phyloP scores from a whole-genome alignment of 805 yeast species.

The Saturnispora besseyi region DNA sequence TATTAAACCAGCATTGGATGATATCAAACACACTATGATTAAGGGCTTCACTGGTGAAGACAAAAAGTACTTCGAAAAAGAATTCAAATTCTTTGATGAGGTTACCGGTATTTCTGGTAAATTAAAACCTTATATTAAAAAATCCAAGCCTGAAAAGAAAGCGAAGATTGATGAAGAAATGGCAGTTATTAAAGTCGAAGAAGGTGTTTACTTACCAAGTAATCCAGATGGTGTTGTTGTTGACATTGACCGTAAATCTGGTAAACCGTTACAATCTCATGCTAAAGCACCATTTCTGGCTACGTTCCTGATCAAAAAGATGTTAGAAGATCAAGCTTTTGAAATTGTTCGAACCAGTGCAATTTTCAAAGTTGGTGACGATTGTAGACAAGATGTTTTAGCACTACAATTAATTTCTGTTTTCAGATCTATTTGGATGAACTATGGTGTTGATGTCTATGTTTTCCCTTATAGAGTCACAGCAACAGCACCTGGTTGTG shows the following conservation, averaged over 20 bases:
- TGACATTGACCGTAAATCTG: constrained; percentile 86
- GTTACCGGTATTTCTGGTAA: constrained; percentile 93
- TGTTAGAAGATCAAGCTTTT: constrained; percentile 3
- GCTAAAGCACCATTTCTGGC: constrained; percentile 99
- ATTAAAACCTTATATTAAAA: constrained; percentile 87
- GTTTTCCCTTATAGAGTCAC: constrained; percentile 93
- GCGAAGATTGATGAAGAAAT: constrained; percentile 94
- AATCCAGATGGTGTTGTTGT: constrained; percentile 93
- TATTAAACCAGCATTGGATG: constrained; percentile 75
- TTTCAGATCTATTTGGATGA: constrained; percentile 84
- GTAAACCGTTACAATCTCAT: constrained; percentile 92
- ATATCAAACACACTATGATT: constrained; percentile 57
- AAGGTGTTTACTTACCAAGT: constrained; percentile 88
- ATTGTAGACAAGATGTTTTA: constrained; percentile 93
- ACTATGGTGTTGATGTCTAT: constrained; percentile 79
- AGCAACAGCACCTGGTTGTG: constrained; percentile 99
- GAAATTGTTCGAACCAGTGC: constrained; percentile 61
- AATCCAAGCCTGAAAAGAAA: constrained; percentile 93
- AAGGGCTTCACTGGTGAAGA: constrained; percentile 52
- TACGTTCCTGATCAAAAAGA: constrained; percentile 62
- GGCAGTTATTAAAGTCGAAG: constrained; percentile 61
- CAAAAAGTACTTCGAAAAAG: constrained; percentile 61
- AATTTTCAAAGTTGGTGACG: constrained; percentile 98
- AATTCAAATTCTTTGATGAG: constrained; percentile 81
- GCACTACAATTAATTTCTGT: constrained; percentile 88